Conservation (phyloP, 768 basidiomycete genomes). For the Macrolepiota albuminosa region DNA sequence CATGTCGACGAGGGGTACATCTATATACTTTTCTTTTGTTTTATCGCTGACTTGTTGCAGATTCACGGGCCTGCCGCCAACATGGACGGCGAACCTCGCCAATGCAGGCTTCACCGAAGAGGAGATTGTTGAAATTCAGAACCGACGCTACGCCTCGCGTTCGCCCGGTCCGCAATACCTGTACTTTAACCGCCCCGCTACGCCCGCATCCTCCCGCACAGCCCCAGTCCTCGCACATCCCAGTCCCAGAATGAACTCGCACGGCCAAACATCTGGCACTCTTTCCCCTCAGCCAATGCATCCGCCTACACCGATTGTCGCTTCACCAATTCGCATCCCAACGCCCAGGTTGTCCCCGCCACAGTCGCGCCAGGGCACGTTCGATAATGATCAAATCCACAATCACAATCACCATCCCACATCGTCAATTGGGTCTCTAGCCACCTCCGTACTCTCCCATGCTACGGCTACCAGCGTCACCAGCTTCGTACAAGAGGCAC, state of each 20-base stretch:
- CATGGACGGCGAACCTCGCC: conserved; percentile 61
- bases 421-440: background rate
- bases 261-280: background rate
- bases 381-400: background rate
- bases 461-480: conserved; percentile 8
- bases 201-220: conserved; percentile 21
- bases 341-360: background rate
- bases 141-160: conserved; percentile 31
- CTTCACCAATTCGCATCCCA: background rate
- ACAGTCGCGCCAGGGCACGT: background rate
- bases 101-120: conserved; percentile 63
- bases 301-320: background rate
- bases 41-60: conserved; percentile 23
- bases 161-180: conserved; percentile 31
- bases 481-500: conserved; percentile 10
- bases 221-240: conserved; percentile 24
- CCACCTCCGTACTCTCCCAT: conserved; percentile 19
- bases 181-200: conserved; percentile 31
- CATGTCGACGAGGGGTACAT: conserved; percentile 74
- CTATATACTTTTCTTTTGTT: background rate
- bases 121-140: conserved; percentile 59
- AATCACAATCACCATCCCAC: background rate
- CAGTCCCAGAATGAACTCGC: conserved; percentile 29
- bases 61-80: conserved; percentile 64
- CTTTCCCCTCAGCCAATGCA: conserved; percentile 1